Percentiles rank a stretch among this genome's conserved stretches.
These are phyloP conservation scores for Microcyclosporella mali DNA, from an alignment of 2,329 filamentous ascomycete genomes.

Conservation along the genomic window DNA sequence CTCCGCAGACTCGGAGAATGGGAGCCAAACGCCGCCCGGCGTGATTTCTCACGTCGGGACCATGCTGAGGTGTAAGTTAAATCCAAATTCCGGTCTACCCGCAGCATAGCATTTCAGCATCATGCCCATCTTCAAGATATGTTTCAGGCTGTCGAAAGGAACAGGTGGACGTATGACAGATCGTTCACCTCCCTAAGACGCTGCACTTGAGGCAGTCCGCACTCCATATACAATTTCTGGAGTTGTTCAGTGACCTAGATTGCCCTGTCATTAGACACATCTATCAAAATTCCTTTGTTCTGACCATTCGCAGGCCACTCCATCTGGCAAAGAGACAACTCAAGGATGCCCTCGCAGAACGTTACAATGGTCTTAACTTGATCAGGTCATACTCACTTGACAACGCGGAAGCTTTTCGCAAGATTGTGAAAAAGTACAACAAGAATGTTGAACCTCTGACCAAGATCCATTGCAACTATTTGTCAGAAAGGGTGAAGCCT, in stretches of 20 bases:
- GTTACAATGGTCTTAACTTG: slow-evolving; percentile 84
- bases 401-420: slow-evolving; percentile 89
- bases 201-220: no score
- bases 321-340: slow-evolving; percentile 72
- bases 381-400: slow-evolving; percentile 85
- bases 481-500: slow-evolving; percentile 85
- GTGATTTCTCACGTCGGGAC: background rate
- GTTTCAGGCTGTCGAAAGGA: no score
- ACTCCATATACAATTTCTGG: no score
- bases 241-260: no score
- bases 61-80: slow-evolving; percentile 2
- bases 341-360: slow-evolving; percentile 85
- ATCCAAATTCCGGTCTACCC: slow-evolving; percentile 8
- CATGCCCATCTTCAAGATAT: no score
- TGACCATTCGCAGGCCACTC: background rate
- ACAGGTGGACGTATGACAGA: no score
- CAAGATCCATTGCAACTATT: slow-evolving; percentile 58
- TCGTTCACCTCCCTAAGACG: no score
- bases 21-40: no score
- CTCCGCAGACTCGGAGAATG: no score
- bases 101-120: no score
- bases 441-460: slow-evolving; percentile 70
- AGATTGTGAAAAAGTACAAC: slow-evolving; percentile 98
- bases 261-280: slow-evolving; percentile 13
- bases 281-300: slow-evolving; percentile 28